Base-by-base conservation (phyloP, 1,139 yeast genomes). In the Ogataea hybrid region DNA sequence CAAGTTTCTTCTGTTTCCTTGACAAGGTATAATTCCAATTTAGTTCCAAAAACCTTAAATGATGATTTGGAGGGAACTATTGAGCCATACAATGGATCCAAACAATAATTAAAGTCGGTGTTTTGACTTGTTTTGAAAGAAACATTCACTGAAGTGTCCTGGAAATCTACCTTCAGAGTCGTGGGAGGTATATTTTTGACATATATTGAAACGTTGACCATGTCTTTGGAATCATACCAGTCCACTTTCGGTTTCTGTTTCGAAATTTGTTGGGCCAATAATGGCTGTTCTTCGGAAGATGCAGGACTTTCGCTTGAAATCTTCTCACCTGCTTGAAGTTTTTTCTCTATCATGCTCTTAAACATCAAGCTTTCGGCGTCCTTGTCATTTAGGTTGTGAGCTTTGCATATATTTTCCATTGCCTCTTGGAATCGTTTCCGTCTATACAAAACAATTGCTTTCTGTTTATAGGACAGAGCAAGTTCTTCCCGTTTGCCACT, bases 151-250 rank as follows among this genome's bases (percentile, higher is more conserved):
- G 54, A 43, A 5, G 38, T 37, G 6, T 43, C 9, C 12, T 32
- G 34, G 11, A 61, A 49, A 4, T 42, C 42, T 2, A 53, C 49
- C 5, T 39, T 39, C 6, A 60, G 47, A 8, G 53, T 21, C 1
- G 52, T 54, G 12, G 49, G 25, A 2, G 48, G 49, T 11, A 61
- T 52, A 32, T 76, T 76, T 50, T 84, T 82, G 43, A 88, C 79
- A 54, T 84, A 92, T 6, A 92, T 67, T 2, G 95, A 79, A 25
- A 90, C 69, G 6, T 82, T 80, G 12, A 89, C 75, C 3, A 65
- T 61, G 1, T 68, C 69, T 12, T 68, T 60, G 16, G 79, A 71
- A 60, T 89, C 96, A 63, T 82, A 88, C 89, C 94, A 89, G 56
- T 89, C 96, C 32, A 75, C 77, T 57, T 83, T 75, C 47, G 81